Evolutionary conservation across 495 filamentous ascomycete genomes (phyloP).

Genomic region (Tuber borchii): DNA sequence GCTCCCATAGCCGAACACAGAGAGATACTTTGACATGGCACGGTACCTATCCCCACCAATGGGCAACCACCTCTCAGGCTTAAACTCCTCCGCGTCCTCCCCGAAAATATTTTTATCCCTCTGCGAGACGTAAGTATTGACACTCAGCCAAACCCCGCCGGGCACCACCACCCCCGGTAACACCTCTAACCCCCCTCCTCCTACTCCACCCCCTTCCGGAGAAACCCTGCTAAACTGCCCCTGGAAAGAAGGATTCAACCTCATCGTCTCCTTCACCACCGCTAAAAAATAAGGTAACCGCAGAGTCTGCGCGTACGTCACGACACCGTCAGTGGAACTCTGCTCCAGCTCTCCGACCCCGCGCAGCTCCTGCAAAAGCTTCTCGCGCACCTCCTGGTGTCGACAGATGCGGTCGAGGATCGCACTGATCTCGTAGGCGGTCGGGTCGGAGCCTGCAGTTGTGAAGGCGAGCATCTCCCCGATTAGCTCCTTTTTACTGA

Average conservation of each 20-base stretch:
- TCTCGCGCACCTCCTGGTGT: background rate
- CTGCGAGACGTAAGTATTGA: conserved; percentile 12
- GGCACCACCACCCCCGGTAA: conserved; percentile 14
- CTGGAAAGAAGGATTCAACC: conserved; percentile 6
- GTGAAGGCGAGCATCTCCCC: conserved; percentile 12
- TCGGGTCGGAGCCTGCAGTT: conserved; percentile 12
- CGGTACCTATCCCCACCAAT: conserved; percentile 25
- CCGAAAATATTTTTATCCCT: conserved; percentile 54
- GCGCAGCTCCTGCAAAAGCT: background rate
- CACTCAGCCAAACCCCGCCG: conserved; percentile 6
- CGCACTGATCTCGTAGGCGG: conserved; percentile 9
- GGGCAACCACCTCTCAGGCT: conserved; percentile 61
- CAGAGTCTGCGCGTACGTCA: conserved; percentile 10
- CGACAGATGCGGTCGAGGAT: conserved; percentile 9
- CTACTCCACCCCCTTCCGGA: background rate
- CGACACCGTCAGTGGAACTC: background rate
- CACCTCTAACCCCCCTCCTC: conserved; percentile 6
- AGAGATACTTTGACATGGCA: conserved; percentile 41
- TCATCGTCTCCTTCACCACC: conserved; percentile 14
- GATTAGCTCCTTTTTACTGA: background rate
- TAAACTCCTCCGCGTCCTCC: conserved; percentile 54
- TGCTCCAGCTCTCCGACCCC: conserved; percentile 1
- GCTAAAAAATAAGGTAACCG: conserved; percentile 3
- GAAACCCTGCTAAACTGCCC: background rate
- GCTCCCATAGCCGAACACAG: conserved; percentile 19